Evolutionary conservation across 2,329 filamentous ascomycete genomes (phyloP).

Genomic region (Knoxdaviesia capensis): DNA sequence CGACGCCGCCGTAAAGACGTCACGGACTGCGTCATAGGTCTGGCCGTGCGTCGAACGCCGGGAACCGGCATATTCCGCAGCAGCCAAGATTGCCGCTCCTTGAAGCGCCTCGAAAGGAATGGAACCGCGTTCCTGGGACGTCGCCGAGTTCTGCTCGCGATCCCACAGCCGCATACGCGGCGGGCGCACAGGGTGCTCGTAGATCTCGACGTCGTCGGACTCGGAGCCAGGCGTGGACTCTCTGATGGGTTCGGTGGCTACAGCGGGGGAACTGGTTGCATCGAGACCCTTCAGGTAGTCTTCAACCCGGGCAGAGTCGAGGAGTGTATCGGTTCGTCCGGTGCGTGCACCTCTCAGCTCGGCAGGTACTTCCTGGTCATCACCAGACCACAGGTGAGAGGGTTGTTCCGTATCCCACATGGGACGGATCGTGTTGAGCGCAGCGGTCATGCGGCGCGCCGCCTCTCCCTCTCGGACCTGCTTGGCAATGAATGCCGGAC

Average conservation of each 20-base stretch:
- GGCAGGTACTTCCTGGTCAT: too few relatives aligned
- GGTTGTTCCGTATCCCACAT: too few relatives aligned
- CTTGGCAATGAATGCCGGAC: constrained; percentile 14
- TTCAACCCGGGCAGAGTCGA: not conserved
- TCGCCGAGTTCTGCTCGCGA: too few relatives aligned
- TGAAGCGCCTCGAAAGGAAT: not conserved
- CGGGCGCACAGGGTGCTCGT: too few relatives aligned
- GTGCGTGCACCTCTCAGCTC: too few relatives aligned
- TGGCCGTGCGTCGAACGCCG: constrained; percentile 2
- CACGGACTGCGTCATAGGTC: constrained; percentile 14
- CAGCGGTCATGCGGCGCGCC: too few relatives aligned
- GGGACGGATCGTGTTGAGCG: too few relatives aligned
- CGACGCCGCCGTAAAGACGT: constrained; percentile 13
- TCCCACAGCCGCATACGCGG: too few relatives aligned
- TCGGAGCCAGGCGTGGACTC: not conserved
- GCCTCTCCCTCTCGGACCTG: constrained; percentile 10
- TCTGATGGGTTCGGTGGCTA: not conserved
- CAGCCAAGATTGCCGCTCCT: constrained; percentile 2
- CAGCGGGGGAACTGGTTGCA: not conserved
- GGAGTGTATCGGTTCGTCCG: too few relatives aligned
- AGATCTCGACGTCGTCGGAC: not conserved
- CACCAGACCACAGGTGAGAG: too few relatives aligned
- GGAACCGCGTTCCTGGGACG: too few relatives aligned
- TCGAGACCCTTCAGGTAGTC: not conserved
- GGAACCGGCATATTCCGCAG: constrained; percentile 2